phyloP scores from a whole-genome alignment of 176 grass and related monocot species.

The Oryza officinalis region DNA sequence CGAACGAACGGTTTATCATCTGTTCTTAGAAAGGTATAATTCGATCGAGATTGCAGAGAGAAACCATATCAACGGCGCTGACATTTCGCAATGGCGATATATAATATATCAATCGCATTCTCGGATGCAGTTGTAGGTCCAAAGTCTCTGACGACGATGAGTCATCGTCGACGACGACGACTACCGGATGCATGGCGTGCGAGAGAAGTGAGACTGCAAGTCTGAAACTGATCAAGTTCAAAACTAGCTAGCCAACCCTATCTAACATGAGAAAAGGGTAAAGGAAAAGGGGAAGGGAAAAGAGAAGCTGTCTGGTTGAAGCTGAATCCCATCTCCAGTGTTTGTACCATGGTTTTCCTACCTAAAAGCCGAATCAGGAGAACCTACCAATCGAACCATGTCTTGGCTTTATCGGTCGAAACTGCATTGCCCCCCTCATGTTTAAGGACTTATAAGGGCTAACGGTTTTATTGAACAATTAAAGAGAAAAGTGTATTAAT shows the following conservation, averaged over 20 bases:
- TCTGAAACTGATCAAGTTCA: not conserved
- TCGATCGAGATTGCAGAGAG: not conserved
- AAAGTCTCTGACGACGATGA: not conserved
- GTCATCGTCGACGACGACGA: not conserved
- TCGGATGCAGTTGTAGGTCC: not conserved
- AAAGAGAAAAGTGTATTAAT: not conserved
- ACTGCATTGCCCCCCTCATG: not conserved
- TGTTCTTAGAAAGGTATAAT: not conserved
- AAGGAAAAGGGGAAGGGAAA: not conserved
- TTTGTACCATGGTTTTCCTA: constrained; percentile 23
- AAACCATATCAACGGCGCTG: not conserved
- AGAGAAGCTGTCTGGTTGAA: not conserved
- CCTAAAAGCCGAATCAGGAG: constrained; percentile 39
- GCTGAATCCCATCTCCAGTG: not conserved
- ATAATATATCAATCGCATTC: not conserved
- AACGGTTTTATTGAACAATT: not conserved
- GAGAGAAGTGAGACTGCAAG: not conserved
- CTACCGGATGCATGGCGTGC: too few species aligned
- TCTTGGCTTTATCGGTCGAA: not conserved
- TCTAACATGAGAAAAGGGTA: constrained; percentile 30
- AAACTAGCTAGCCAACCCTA: constrained; percentile 49
- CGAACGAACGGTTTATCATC: not conserved
- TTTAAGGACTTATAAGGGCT: not conserved
- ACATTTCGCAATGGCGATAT: not conserved
- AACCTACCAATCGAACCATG: constrained; percentile 1